Evolutionary conservation across 2,329 filamentous ascomycete genomes (phyloP).

Genomic region (Fusarium penzigii): DNA sequence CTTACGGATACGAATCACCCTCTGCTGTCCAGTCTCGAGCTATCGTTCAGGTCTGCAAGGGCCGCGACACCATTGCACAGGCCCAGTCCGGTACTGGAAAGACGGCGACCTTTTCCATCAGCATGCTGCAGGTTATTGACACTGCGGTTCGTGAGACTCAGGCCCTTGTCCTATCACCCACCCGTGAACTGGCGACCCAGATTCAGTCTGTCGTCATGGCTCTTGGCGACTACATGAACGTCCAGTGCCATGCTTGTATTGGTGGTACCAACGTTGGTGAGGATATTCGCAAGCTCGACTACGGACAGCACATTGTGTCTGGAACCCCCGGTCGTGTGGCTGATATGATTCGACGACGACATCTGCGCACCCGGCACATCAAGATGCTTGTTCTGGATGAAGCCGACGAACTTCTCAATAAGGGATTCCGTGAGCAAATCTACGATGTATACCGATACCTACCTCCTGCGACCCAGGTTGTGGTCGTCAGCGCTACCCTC

Average conservation of each 20-base stretch:
- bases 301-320: slow-evolving; percentile 96
- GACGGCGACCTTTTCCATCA: slow-evolving; percentile 95
- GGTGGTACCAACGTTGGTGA: slow-evolving; percentile 97
- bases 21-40: slow-evolving; percentile 97
- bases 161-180: slow-evolving; percentile 92
- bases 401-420: slow-evolving; percentile 72
- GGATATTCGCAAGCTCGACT: slow-evolving; percentile 95
- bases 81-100: slow-evolving; percentile 97
- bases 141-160: slow-evolving; percentile 90
- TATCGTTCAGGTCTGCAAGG: slow-evolving; percentile 98
- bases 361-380: slow-evolving; percentile 61
- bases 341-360: slow-evolving; percentile 62
- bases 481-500: slow-evolving; percentile 93
- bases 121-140: slow-evolving; percentile 93
- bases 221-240: slow-evolving; percentile 99
- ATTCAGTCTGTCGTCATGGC: slow-evolving; percentile 99
- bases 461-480: slow-evolving; percentile 95
- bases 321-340: slow-evolving; percentile 93
- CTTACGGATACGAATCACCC: slow-evolving; percentile 97
- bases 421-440: slow-evolving; percentile 96
- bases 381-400: slow-evolving; percentile 65
- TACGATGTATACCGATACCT: slow-evolving; percentile 99
- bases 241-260: slow-evolving; percentile 98
- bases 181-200: slow-evolving; percentile 94
- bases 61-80: slow-evolving; percentile 96